phyloP scores from a whole-genome alignment of 805 yeast genomes.

The Saccharomycopsis javanensis region DNA sequence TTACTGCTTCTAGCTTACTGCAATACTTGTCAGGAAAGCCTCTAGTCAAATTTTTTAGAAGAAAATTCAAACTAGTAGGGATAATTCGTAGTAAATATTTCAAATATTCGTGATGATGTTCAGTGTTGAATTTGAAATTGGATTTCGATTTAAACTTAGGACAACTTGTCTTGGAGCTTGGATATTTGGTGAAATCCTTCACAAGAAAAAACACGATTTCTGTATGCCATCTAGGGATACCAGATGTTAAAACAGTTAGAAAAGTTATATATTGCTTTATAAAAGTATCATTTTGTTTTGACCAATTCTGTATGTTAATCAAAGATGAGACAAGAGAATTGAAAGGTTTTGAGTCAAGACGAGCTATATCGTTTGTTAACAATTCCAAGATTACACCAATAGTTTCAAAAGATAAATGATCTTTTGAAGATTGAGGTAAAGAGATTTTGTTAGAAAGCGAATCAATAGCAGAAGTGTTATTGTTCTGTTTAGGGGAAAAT shows the following conservation, averaged over 20 bases:
- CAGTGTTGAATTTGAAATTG: constrained; percentile 23
- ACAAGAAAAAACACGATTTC: constrained; percentile 70
- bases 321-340: constrained; percentile 49
- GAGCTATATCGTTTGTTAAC: constrained; percentile 55
- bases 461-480: constrained; percentile 46
- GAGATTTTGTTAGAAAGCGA: constrained; percentile 50
- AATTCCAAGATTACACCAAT: constrained; percentile 46
- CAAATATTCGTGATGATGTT: constrained; percentile 56
- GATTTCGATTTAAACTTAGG: constrained; percentile 18
- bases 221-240: constrained; percentile 82
- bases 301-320: constrained; percentile 54
- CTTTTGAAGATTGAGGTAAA: constrained; percentile 42
- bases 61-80: constrained; percentile 68
- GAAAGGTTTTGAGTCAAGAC: constrained; percentile 43
- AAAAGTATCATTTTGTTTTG: constrained; percentile 32
- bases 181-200: constrained; percentile 39
- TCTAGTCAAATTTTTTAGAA: constrained; percentile 47
- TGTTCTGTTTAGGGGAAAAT: constrained; percentile 23
- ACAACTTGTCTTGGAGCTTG: background rate
- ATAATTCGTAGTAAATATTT: constrained; percentile 55
- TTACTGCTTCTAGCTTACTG: constrained; percentile 40
- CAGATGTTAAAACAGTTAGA: constrained; percentile 67
- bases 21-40: constrained; percentile 77
- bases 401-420: constrained; percentile 43
- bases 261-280: constrained; percentile 57